Conservation (phyloP, 139 green algal genomes). For the Picochlorum sp. region DNA sequence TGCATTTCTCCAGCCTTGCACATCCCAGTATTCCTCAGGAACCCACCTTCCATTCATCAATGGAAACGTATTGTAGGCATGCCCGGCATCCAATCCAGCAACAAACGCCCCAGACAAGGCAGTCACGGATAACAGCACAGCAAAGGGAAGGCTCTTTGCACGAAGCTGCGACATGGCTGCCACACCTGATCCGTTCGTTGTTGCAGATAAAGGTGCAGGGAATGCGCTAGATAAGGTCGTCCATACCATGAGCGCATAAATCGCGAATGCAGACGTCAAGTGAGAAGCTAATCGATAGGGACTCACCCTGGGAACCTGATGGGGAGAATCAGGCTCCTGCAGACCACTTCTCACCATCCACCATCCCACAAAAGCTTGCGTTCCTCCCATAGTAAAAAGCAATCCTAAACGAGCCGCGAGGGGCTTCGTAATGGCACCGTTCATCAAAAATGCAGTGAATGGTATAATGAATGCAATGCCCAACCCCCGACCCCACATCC, state of each 20-base stretch:
- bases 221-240: slow-evolving; percentile 72
- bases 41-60: slow-evolving; percentile 82
- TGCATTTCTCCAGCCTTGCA: slow-evolving; percentile 55
- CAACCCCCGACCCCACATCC: slow-evolving; percentile 78
- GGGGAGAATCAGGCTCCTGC: slow-evolving; percentile 53
- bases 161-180: slow-evolving; percentile 33
- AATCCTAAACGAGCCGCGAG: slow-evolving; percentile 71
- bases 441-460: slow-evolving; percentile 64
- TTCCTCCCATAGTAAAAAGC: slow-evolving; percentile 82
- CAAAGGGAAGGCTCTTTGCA: slow-evolving; percentile 50
- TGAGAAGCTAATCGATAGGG: slow-evolving; percentile 93
- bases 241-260: slow-evolving; percentile 88
- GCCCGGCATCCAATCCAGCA: slow-evolving; percentile 80
- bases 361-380: slow-evolving; percentile 92
- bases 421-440: slow-evolving; percentile 55
- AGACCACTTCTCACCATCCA: slow-evolving; percentile 86
- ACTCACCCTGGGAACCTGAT: slow-evolving; percentile 75
- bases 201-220: slow-evolving; percentile 23
- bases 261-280: slow-evolving; percentile 89
- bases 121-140: slow-evolving; percentile 80
- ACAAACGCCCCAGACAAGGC: slow-evolving; percentile 81
- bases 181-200: slow-evolving; percentile 4
- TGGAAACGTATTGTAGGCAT: slow-evolving; percentile 96
- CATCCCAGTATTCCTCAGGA: slow-evolving; percentile 81
- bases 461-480: slow-evolving; percentile 76